phyloP scores from a whole-genome alignment of 2,329 filamentous ascomycete species.

The Westerdykella ornata region DNA sequence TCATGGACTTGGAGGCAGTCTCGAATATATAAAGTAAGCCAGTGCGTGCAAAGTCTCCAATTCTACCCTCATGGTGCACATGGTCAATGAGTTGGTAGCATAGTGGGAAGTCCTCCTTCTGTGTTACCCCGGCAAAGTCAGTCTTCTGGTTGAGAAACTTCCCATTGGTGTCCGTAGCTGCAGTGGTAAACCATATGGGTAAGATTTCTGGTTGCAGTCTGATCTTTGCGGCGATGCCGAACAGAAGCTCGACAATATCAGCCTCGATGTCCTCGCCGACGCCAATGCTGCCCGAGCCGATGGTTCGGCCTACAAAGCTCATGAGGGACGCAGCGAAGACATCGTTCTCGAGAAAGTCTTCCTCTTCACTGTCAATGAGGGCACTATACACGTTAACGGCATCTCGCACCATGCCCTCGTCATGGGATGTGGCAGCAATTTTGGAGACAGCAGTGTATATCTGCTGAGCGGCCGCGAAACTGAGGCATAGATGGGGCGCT shows the following conservation, averaged over 20 bases:
- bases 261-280: slow-evolving; percentile 76
- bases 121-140: slow-evolving; percentile 74
- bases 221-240: slow-evolving; percentile 96
- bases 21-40: slow-evolving; percentile 94
- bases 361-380: slow-evolving; percentile 92
- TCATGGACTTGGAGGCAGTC: slow-evolving; percentile 73
- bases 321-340: slow-evolving; percentile 82
- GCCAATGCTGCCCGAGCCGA: slow-evolving; percentile 65
- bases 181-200: slow-evolving; percentile 78
- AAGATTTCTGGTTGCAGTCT: slow-evolving; percentile 80
- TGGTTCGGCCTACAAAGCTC: slow-evolving; percentile 73
- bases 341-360: slow-evolving; percentile 82
- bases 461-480: slow-evolving; percentile 77
- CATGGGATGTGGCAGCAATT: slow-evolving; percentile 76
- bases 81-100: slow-evolving; percentile 96
- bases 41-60: slow-evolving; percentile 92
- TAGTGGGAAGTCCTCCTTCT: slow-evolving; percentile 85
- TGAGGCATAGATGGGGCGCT: slow-evolving; percentile 83
- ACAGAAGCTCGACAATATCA: slow-evolving; percentile 84
- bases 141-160: slow-evolving; percentile 48
- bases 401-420: slow-evolving; percentile 78
- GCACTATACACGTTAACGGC: slow-evolving; percentile 83
- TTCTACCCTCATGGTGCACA: slow-evolving; percentile 89
- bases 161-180: slow-evolving; percentile 36
- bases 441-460: slow-evolving; percentile 86